These are phyloP conservation scores for Manihot esculenta DNA, from an alignment of 441 rosid species.

Conservation along the genomic window DNA sequence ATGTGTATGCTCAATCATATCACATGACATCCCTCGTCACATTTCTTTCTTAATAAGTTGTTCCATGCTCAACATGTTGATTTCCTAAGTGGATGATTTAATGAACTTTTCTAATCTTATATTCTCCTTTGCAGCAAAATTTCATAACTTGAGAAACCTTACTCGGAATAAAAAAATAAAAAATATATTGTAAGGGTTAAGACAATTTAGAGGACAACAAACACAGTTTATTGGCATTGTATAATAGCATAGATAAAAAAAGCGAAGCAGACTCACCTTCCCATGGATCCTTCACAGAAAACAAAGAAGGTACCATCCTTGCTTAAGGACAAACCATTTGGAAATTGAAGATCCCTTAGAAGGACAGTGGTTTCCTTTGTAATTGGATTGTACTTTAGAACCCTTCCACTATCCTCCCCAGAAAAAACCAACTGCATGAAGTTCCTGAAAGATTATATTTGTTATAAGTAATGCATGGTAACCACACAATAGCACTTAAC, in stretches of 20 bases:
- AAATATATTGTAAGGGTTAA: background rate
- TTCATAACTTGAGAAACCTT: background rate
- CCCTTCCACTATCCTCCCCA: constrained; percentile 64
- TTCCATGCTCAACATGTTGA: background rate
- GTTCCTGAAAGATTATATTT: constrained; percentile 52
- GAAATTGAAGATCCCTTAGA: constrained; percentile 63
- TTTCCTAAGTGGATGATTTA: background rate
- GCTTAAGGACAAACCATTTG: constrained; percentile 82
- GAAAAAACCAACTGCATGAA: constrained; percentile 76
- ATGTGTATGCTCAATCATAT: background rate
- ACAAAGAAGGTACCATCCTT: constrained; percentile 81
- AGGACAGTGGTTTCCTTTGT: constrained; percentile 65
- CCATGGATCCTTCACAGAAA: constrained; percentile 58
- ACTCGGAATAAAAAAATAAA: background rate
- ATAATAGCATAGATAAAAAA: background rate
- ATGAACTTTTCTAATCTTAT: background rate
- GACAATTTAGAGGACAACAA: background rate
- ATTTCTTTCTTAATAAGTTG: background rate
- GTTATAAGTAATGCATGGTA: constrained; percentile 14
- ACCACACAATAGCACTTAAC: background rate
- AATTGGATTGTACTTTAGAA: constrained; percentile 65
- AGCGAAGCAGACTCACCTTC: constrained; percentile 48
- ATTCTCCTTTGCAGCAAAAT: background rate
- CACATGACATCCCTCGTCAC: background rate
- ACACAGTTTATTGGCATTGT: background rate